These are phyloP conservation scores for Pleurotus eryngii DNA, from an alignment of 768 basidiomycete genomes.

Conservation along the genomic window DNA sequence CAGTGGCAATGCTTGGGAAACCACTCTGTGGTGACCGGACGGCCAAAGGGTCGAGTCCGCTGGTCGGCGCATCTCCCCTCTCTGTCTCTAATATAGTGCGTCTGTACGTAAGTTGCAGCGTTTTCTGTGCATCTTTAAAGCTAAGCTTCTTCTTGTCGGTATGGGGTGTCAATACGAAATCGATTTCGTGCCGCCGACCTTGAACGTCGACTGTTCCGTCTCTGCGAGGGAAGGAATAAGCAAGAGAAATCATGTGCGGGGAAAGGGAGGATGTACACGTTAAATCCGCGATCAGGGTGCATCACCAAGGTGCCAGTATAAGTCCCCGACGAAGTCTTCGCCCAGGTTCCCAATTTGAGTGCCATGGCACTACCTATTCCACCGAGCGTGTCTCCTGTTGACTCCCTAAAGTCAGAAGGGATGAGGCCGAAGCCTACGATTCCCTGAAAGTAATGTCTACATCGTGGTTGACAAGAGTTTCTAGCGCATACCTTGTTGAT, in stretches of 20 bases:
- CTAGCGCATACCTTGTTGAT: slow-evolving; percentile 35
- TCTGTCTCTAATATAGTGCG: slow-evolving; percentile 51
- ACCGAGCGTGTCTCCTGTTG: slow-evolving; percentile 57
- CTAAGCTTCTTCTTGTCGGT: slow-evolving; percentile 39
- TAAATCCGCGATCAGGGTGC: slow-evolving; percentile 56
- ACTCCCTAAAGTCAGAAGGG: slow-evolving; percentile 52
- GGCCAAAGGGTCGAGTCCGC: slow-evolving; percentile 52
- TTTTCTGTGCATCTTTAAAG: slow-evolving; percentile 48
- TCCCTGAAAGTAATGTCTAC: slow-evolving; percentile 30
- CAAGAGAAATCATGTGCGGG: background rate
- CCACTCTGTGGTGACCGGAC: slow-evolving; percentile 37
- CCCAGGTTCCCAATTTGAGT: slow-evolving; percentile 48
- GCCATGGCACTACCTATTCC: slow-evolving; percentile 64
- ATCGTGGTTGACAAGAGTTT: background rate
- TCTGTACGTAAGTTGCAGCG: slow-evolving; percentile 47
- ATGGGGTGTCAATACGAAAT: slow-evolving; percentile 58
- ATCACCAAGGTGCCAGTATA: slow-evolving; percentile 44
- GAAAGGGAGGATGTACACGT: slow-evolving; percentile 38
- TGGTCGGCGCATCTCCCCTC: slow-evolving; percentile 40
- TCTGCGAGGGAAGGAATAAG: slow-evolving; percentile 21
- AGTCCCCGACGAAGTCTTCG: slow-evolving; percentile 23
- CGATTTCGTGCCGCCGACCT: slow-evolving; percentile 57
- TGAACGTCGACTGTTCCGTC: slow-evolving; percentile 58
- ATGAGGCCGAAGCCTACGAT: slow-evolving; percentile 62
- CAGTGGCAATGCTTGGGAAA: slow-evolving; percentile 24